A percentile compares a stretch with the other conserved stretches of the same genome.
Conservation (phyloP, 352 stramenopile genomes). For the Phytophthora multivora region DNA sequence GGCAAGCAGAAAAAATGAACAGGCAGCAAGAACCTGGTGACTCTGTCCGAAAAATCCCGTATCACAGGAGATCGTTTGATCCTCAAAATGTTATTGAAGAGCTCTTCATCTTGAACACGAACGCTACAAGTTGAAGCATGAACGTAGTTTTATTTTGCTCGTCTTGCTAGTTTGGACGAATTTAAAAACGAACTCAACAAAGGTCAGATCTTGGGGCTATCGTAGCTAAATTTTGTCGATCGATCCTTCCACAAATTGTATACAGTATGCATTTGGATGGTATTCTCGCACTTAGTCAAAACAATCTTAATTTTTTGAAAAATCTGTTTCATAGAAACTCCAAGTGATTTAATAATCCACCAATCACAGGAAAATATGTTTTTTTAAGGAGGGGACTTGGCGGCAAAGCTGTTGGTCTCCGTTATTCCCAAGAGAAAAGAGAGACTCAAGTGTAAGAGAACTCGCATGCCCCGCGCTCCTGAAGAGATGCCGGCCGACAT, state of each 20-base stretch:
- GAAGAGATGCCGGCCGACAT: slow-evolving; percentile 66
- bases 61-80: no score
- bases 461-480: not conserved
- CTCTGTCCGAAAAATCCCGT: no score
- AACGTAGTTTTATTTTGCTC: no score
- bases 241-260: not conserved
- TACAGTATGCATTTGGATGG: not conserved
- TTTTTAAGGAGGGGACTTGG: slow-evolving; percentile 10
- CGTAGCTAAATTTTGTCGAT: not conserved
- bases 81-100: no score
- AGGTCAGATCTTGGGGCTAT: no score
- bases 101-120: no score
- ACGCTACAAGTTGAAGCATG: no score
- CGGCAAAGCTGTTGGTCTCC: slow-evolving; percentile 24
- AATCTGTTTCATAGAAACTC: not conserved
- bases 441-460: not conserved
- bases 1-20: no score
- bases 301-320: not conserved
- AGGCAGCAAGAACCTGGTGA: no score
- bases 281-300: not conserved
- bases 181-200: no score
- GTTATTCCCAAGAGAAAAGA: slow-evolving; percentile 15
- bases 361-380: not conserved
- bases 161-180: no score
- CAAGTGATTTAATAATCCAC: not conserved